Evolutionary conservation across 805 yeast species (phyloP).

Genomic region (Groenewaldozyma salmanticensis): DNA sequence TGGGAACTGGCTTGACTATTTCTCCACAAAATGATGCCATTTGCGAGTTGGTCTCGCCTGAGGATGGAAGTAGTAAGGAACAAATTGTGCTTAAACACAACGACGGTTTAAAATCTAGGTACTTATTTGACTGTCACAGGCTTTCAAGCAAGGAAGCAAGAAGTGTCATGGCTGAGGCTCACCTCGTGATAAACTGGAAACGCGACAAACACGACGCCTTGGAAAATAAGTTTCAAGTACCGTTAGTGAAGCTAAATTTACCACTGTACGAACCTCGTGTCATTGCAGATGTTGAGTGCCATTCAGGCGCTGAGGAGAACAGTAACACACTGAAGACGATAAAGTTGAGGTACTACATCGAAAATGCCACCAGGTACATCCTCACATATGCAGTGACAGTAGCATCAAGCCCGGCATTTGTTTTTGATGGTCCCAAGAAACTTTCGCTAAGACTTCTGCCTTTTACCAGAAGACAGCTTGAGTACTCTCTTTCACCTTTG

Average conservation of each 20-base stretch:
- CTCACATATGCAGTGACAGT: slow-evolving; percentile 51
- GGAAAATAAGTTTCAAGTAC: slow-evolving; percentile 15
- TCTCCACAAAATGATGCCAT: slow-evolving; percentile 15
- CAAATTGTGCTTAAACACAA: slow-evolving; percentile 11
- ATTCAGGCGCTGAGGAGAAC: not conserved
- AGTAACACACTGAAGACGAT: slow-evolving; percentile 1
- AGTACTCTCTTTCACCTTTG: slow-evolving; percentile 23
- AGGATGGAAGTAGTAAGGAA: not conserved
- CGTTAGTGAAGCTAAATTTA: slow-evolving; percentile 42
- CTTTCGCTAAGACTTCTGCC: slow-evolving; percentile 46
- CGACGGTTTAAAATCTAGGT: slow-evolving; percentile 10
- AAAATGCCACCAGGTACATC: slow-evolving; percentile 65
- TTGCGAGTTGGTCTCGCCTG: slow-evolving; percentile 6
- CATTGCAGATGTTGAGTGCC: slow-evolving; percentile 29
- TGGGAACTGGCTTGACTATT: slow-evolving; percentile 16
- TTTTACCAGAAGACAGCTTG: slow-evolving; percentile 35
- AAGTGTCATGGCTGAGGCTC: slow-evolving; percentile 20
- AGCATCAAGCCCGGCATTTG: slow-evolving; percentile 31
- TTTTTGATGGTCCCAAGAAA: slow-evolving; percentile 30
- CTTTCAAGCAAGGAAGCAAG: slow-evolving; percentile 14
- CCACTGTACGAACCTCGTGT: slow-evolving; percentile 67
- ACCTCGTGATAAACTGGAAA: slow-evolving; percentile 25
- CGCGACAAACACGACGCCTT: slow-evolving; percentile 8
- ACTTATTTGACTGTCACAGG: slow-evolving; percentile 13
- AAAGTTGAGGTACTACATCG: slow-evolving; percentile 38